Evolutionary conservation across 2,329 filamentous ascomycete species (phyloP).

Genomic region (Fusarium sororula): DNA sequence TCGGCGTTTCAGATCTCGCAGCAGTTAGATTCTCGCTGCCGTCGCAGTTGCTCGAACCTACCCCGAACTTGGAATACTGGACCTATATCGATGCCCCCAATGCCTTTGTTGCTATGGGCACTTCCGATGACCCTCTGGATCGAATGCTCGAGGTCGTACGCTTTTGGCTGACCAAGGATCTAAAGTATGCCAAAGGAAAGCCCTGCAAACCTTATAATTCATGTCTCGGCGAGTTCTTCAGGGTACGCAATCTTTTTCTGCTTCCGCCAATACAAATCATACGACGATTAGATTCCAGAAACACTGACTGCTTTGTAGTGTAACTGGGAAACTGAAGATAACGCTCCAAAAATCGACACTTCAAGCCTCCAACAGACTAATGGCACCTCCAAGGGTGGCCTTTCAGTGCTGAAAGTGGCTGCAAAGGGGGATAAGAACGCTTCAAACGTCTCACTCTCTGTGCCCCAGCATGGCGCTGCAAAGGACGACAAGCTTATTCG

Average conservation of each 20-base stretch:
- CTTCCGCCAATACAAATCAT: not conserved
- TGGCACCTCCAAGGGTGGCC: constrained; percentile 52
- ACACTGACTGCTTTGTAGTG: constrained; percentile 64
- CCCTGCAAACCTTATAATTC: constrained; percentile 99
- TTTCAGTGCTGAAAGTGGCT: constrained; percentile 58
- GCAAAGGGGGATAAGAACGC: constrained; percentile 56
- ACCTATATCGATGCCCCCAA: constrained; percentile 96
- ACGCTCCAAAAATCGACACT: constrained; percentile 71
- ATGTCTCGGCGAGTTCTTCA: constrained; percentile 95
- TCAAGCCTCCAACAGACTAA: constrained; percentile 49
- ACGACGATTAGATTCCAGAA: not conserved
- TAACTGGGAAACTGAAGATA: constrained; percentile 92
- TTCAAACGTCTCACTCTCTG: constrained; percentile 60
- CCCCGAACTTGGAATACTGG: constrained; percentile 98
- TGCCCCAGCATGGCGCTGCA: constrained; percentile 58
- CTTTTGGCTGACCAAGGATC: constrained; percentile 99
- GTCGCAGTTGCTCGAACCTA: constrained; percentile 93
- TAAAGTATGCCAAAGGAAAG: constrained; percentile 98
- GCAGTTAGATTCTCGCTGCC: constrained; percentile 95
- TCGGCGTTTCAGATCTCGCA: constrained; percentile 95
- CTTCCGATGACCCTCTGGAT: constrained; percentile 88
- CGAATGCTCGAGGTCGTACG: constrained; percentile 94
- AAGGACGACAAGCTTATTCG: constrained; percentile 67
- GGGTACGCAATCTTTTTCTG: constrained; percentile 65
- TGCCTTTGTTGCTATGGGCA: constrained; percentile 83